Percentiles rank a stretch among this genome's conserved stretches.
Evolutionary conservation across 306 rosid genomes (phyloP).

Genomic region (Myrica gale): DNA sequence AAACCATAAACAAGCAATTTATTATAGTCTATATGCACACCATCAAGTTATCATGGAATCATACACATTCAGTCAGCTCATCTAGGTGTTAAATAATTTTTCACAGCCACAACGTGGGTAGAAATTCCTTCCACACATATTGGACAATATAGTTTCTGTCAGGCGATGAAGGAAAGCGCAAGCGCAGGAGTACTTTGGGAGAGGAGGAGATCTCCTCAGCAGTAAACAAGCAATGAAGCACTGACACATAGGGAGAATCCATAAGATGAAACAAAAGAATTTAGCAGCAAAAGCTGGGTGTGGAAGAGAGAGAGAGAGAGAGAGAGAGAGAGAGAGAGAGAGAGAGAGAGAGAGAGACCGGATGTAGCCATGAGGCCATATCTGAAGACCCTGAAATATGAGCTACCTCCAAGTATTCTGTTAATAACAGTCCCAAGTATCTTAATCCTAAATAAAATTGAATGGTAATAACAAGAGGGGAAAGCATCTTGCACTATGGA

Average conservation of each 20-base stretch:
- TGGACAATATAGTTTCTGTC: background rate
- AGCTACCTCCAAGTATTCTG: background rate
- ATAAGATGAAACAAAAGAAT: conserved; percentile 4
- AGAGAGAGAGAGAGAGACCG: background rate
- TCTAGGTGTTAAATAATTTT: background rate
- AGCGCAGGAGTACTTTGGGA: background rate
- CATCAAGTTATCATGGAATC: conserved; percentile 8
- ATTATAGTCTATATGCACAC: background rate
- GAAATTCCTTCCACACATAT: background rate
- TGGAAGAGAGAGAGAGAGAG: conserved; percentile 1
- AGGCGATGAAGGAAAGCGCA: background rate
- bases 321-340: no score
- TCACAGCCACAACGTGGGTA: background rate
- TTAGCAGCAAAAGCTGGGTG: conserved; percentile 10
- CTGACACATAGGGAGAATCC: background rate
- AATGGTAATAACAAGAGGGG: background rate
- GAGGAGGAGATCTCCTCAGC: background rate
- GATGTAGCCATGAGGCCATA: background rate
- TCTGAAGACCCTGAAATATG: background rate
- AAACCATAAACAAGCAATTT: background rate
- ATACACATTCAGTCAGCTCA: background rate
- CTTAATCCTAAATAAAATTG: background rate
- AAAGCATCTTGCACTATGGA: background rate
- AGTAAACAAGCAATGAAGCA: conserved; percentile 7
- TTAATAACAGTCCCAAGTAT: background rate